Percentiles rank a stretch among this genome's conserved stretches.
phyloP scores from a whole-genome alignment of 2,329 filamentous ascomycete genomes.

The Scedosporium minutisporum region DNA sequence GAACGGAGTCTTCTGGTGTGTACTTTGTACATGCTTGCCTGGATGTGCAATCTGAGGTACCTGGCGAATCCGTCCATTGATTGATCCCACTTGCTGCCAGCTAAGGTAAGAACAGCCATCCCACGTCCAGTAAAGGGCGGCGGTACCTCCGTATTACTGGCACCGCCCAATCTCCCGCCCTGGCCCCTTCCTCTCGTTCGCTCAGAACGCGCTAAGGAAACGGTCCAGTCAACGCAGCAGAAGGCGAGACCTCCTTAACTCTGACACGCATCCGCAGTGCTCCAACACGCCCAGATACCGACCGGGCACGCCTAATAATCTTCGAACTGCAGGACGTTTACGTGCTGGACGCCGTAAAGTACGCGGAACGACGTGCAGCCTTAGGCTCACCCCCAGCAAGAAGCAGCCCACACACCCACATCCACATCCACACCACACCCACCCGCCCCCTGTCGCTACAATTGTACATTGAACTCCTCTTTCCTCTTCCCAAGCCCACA shows the following conservation, averaged over 20 bases:
- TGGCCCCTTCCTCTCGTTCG: neutral
- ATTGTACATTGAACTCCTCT: neutral
- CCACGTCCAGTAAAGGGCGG: neutral
- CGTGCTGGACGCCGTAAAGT: too few species aligned
- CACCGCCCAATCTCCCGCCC: constrained; percentile 5
- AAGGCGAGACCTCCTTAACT: neutral
- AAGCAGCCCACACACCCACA: neutral
- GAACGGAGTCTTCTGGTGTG: neutral
- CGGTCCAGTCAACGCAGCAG: constrained; percentile 1
- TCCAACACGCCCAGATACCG: constrained; percentile 5
- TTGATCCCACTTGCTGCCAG: neutral
- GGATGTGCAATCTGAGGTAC: neutral
- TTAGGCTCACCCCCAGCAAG: neutral
- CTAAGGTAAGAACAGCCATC: constrained; percentile 1
- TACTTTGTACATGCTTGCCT: neutral
- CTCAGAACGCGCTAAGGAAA: constrained; percentile 4
- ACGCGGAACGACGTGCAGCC: neutral
- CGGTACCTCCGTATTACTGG: constrained; percentile 2
- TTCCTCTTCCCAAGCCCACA: neutral
- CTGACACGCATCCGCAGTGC: neutral
- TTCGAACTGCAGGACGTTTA: too few species aligned
- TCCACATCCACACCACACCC: constrained; percentile 1
- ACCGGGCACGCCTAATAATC: neutral
- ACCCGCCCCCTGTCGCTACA: neutral
- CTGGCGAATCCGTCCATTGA: neutral